These are phyloP conservation scores for Podaxis pistillaris DNA, from an alignment of 768 basidiomycete species.

Conservation along the genomic window DNA sequence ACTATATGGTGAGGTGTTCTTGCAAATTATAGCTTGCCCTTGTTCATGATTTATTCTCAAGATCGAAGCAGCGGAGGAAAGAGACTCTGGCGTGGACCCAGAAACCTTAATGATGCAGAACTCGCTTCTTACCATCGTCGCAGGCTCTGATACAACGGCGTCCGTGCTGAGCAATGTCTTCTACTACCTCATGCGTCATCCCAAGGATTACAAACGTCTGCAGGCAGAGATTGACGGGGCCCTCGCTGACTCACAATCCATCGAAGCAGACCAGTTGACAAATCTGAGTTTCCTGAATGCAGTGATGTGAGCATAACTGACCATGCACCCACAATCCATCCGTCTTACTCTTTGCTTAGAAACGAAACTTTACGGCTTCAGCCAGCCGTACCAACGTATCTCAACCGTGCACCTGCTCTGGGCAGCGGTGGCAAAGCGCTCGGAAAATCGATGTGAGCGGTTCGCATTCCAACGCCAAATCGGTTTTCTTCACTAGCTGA, in stretches of 20 bases:
- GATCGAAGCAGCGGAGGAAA: not conserved
- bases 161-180: constrained; percentile 18
- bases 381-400: not conserved
- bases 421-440: constrained; percentile 30
- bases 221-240: constrained; percentile 26
- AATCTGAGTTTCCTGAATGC: constrained; percentile 30
- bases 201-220: constrained; percentile 20
- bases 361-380: not conserved
- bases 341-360: not conserved
- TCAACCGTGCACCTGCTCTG: not conserved
- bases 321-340: not conserved
- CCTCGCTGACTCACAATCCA: constrained; percentile 10
- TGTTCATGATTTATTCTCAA: not conserved
- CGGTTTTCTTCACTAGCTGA: not conserved
- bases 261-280: constrained; percentile 23
- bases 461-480: not conserved
- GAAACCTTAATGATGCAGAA: not conserved
- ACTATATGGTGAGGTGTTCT: not conserved
- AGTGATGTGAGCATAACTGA: constrained; percentile 28
- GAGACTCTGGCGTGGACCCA: not conserved
- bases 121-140: not conserved
- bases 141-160: not conserved
- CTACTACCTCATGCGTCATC: constrained; percentile 26
- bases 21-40: not conserved
- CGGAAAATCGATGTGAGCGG: constrained; percentile 17